A percentile compares a stretch with the other conserved stretches of the same genome.
Evolutionary conservation across 2,329 filamentous ascomycete species (phyloP).

Genomic region (Alternaria atra): DNA sequence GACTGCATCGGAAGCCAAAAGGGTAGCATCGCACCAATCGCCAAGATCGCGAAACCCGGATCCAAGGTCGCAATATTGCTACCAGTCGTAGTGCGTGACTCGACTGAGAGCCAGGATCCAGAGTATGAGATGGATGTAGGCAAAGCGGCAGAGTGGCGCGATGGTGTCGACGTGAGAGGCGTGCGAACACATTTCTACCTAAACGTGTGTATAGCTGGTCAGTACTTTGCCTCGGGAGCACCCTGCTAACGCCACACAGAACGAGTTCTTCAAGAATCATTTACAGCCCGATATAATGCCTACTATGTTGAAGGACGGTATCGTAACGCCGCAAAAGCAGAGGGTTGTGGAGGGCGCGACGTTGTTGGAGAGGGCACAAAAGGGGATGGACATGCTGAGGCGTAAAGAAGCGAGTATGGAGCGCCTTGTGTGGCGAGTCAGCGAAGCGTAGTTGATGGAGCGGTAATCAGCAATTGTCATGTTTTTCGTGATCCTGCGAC

Average conservation of each 20-base stretch:
- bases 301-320: constrained; percentile 52
- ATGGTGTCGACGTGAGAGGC: constrained; percentile 62
- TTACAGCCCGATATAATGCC: constrained; percentile 66
- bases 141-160: constrained; percentile 59
- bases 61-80: constrained; percentile 67
- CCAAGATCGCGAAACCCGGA: constrained; percentile 58
- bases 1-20: constrained; percentile 48
- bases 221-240: not conserved
- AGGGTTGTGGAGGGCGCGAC: constrained; percentile 55
- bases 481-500: not conserved
- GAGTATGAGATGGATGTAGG: constrained; percentile 64
- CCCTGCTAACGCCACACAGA: constrained; percentile 49
- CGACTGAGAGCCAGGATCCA: constrained; percentile 58
- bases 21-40: constrained; percentile 51
- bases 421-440: constrained; percentile 53
- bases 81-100: constrained; percentile 66
- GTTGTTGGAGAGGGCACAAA: constrained; percentile 54
- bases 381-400: constrained; percentile 55
- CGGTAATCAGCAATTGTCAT: not conserved
- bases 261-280: constrained; percentile 64
- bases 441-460: constrained; percentile 4
- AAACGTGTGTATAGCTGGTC: constrained; percentile 49
- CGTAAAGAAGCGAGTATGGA: constrained; percentile 57
- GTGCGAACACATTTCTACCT: constrained; percentile 66
- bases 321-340: constrained; percentile 55